Conservation (phyloP, 495 filamentous ascomycete species). For the Penicillium canariense region DNA sequence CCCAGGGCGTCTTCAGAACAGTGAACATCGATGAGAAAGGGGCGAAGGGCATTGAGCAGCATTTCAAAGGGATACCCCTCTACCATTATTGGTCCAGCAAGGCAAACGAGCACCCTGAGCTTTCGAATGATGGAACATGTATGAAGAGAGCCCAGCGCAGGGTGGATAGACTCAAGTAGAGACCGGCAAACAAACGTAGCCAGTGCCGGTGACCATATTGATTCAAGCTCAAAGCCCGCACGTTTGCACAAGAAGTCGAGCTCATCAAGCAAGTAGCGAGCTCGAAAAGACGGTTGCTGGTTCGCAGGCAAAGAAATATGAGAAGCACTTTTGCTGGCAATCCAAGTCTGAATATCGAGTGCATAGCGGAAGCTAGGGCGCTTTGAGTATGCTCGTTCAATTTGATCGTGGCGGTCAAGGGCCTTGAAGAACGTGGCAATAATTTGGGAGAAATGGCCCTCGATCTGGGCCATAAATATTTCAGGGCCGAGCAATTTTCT, state of each 20-base stretch:
- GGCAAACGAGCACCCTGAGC: conserved; percentile 72
- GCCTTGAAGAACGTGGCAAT: conserved; percentile 68
- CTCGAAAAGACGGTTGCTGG: conserved; percentile 83
- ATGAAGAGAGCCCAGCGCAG: conserved; percentile 83
- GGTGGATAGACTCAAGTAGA: conserved; percentile 75
- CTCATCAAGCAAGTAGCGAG: conserved; percentile 68
- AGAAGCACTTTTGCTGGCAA: conserved; percentile 63
- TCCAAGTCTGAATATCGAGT: conserved; percentile 60
- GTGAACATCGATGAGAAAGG: conserved; percentile 74
- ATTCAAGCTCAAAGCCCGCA: conserved; percentile 58
- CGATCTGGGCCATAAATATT: conserved; percentile 56
- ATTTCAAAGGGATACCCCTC: conserved; percentile 88
- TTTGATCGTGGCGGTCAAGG: conserved; percentile 70
- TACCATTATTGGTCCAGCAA: conserved; percentile 69
- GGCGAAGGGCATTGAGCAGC: conserved; percentile 75
- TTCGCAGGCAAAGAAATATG: conserved; percentile 59
- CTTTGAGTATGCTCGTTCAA: conserved; percentile 70
- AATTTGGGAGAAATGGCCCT: conserved; percentile 70
- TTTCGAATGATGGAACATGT: conserved; percentile 84
- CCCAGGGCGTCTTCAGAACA: conserved; percentile 93
- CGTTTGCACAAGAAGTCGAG: conserved; percentile 73
- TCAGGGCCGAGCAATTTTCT: conserved; percentile 68
- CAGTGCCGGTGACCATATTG: conserved; percentile 74
- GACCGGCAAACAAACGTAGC: conserved; percentile 73
- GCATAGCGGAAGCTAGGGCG: conserved; percentile 57